These are phyloP conservation scores for Mortierella sp. DNA, from an alignment of 371 early-diverging fungal species.

Conservation along the genomic window DNA sequence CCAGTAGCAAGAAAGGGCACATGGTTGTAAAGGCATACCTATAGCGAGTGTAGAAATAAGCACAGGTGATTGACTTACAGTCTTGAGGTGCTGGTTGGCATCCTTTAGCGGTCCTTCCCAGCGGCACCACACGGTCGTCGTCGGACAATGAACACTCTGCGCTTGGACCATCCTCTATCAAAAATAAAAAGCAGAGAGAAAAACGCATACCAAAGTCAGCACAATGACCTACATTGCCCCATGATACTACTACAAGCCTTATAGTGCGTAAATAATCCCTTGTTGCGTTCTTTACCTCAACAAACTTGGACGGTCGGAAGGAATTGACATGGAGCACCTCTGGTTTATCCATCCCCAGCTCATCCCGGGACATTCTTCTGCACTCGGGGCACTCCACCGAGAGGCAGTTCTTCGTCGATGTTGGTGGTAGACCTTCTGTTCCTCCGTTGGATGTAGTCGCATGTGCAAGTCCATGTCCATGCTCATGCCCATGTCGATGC, in stretches of 20 bases:
- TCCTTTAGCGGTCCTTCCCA: constrained; percentile 38
- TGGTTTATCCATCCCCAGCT: neutral
- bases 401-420: neutral
- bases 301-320: constrained; percentile 42
- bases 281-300: constrained; percentile 23
- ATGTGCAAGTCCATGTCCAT: neutral
- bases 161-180: constrained; percentile 35
- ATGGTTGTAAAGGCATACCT: too few species aligned
- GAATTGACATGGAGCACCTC: constrained; percentile 14
- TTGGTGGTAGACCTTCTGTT: neutral
- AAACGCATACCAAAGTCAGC: neutral
- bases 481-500: neutral
- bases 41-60: neutral
- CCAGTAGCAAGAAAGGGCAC: too few species aligned
- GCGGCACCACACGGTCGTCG: constrained; percentile 41
- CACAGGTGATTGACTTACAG: constrained; percentile 8
- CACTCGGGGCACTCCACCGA: constrained; percentile 42
- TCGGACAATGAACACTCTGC: constrained; percentile 39
- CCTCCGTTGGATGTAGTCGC: neutral
- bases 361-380: neutral
- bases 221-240: neutral
- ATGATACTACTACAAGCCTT: too few species aligned
- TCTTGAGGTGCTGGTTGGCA: constrained; percentile 28
- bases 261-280: too few species aligned
- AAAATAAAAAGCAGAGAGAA: neutral